phyloP scores from a whole-genome alignment of 2,329 filamentous ascomycete genomes.

The Diplodia scrobiculata region DNA sequence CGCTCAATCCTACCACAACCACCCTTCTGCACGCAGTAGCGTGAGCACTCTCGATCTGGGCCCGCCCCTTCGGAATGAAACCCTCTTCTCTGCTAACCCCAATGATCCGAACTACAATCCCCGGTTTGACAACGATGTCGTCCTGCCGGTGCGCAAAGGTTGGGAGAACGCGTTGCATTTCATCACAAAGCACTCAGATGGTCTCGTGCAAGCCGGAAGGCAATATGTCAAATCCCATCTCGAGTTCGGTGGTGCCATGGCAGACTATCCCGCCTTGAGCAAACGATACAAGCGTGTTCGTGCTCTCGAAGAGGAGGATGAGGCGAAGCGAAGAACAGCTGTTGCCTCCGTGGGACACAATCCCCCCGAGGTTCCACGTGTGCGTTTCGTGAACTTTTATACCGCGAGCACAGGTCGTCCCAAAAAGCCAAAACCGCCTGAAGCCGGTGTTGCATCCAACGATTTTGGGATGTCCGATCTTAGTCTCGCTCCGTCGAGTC shows the following conservation, averaged over 20 bases:
- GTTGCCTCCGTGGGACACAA: slow-evolving; percentile 35
- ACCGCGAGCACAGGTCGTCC: slow-evolving; percentile 76
- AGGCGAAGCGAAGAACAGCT: slow-evolving; percentile 40
- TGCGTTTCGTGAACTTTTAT: slow-evolving; percentile 88
- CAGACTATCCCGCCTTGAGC: slow-evolving; percentile 72
- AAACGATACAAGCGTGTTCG: slow-evolving; percentile 69
- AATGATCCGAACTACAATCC: slow-evolving; percentile 71
- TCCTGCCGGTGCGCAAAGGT: slow-evolving; percentile 68
- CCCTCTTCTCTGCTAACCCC: slow-evolving; percentile 44
- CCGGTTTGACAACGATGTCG: slow-evolving; percentile 72
- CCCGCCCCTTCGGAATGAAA: slow-evolving; percentile 40
- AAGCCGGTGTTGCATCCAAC: not conserved
- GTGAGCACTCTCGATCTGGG: slow-evolving; percentile 19
- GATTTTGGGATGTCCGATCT: slow-evolving; percentile 17
- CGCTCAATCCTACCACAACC: slow-evolving; percentile 3
- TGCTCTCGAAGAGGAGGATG: slow-evolving; percentile 69
- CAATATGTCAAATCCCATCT: slow-evolving; percentile 76
- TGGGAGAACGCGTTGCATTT: slow-evolving; percentile 72
- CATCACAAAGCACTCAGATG: slow-evolving; percentile 76
- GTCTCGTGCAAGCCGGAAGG: slow-evolving; percentile 68
- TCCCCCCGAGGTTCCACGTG: slow-evolving; percentile 50
- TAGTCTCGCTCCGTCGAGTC: slow-evolving; percentile 18
- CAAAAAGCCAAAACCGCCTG: slow-evolving; percentile 55
- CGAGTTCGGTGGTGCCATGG: slow-evolving; percentile 79
- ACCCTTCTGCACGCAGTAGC: slow-evolving; percentile 28